Base-by-base conservation (phyloP, 202 grass and related monocot genomes). In the Musa balbisiana region DNA sequence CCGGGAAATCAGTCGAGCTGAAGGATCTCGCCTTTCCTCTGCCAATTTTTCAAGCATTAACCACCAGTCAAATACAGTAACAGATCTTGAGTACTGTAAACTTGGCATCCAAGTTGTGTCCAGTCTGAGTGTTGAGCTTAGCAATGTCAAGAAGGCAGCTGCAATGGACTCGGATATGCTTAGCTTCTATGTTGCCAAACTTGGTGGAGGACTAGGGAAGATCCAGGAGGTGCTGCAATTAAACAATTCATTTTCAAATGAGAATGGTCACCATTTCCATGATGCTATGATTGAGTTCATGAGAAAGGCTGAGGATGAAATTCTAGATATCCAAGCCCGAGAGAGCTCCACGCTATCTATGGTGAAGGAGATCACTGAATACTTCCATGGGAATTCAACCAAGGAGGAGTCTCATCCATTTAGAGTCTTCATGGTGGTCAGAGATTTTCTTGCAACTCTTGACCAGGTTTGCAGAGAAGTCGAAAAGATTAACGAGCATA, bases 131-230 rank as follows among this genome's bases (percentile, higher is more conserved):
- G 55, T n/a, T 49, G 72, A 74, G 72, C 72, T 74, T 43, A 59
- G 72, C 9, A 74, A 74, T 49, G 72, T 74, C 27, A 74, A 60
- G 54, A 74, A 74, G 55, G 72, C 72, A 59, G 72, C 72, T 60
- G 72, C 25, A 11, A 59, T 74, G 55, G 72, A 74, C 9, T 74
- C 25, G 11, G 26, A 74, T 20, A n/a, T 74, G 54, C 25, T 74
- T 10, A 74, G 25, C 9, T 6, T 16, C 55, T 59, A 60, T 11
- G 72, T 74, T 19, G 9, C 54, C 8, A 74, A 74, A 11, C 54
- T 74, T 10, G 72, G 55, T n/a, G 26, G 24, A 10, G 55, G 72
- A 20, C 29, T 70, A 1, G 29, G 67, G 29, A 70, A 70, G 33
- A 50, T 70, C 19, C 43, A 51, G 20, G 67, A 70, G 43, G 33